Base-by-base conservation (phyloP, 2,329 filamentous ascomycete genomes). In the Acephala macrosclerotiorum region DNA sequence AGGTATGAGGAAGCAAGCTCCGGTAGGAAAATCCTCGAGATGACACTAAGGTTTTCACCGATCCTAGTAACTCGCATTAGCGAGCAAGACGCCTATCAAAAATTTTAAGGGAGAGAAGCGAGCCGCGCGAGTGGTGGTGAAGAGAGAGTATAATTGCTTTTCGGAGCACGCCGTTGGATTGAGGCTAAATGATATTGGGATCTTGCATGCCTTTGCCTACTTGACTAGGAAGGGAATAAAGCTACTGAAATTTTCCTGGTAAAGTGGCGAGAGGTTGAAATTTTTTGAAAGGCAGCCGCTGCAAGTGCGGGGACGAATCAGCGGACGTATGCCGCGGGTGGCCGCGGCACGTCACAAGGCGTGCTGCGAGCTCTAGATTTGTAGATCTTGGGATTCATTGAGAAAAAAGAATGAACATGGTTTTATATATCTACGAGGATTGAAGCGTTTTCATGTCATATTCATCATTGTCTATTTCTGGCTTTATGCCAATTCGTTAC, bases 41-140 rank as follows among this genome's bases (percentile, higher is more conserved):
- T 64, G 49, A 25, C 55, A 56, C 20, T 33, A 51, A 58, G 29
- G n/a, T 40, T 53, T n/a, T 53, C 55, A n/a, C 51, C 58, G 16
- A 64, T 26, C 61, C 61, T 55, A 16, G 61, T 42, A 25, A 25
- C 40, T n/a, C 60, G 62, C 62, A 64, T 60, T 60, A 60, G 57
- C 58, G 47, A 7, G 40, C 18, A 18, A 29, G 33, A 18, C 42
- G 22, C 33, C 35, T 22, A 49, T 56, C 53, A 22, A 33, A 40
- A 63, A 16, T 63, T 57, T 51, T 25, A 36, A 42, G 61, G 57
- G 38, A 59, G 5, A 25, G 38, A 20, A 57, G 55, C 55, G 51
- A 55, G 45, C 22, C 22, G 26, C 14, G 22, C 20, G 47, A 51
- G 20, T 20, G 3, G 42, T 7, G 14, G n/a, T 56, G 9, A 12